Conservation (phyloP, 805 yeast species). For the Metschnikowia gelsemii region DNA sequence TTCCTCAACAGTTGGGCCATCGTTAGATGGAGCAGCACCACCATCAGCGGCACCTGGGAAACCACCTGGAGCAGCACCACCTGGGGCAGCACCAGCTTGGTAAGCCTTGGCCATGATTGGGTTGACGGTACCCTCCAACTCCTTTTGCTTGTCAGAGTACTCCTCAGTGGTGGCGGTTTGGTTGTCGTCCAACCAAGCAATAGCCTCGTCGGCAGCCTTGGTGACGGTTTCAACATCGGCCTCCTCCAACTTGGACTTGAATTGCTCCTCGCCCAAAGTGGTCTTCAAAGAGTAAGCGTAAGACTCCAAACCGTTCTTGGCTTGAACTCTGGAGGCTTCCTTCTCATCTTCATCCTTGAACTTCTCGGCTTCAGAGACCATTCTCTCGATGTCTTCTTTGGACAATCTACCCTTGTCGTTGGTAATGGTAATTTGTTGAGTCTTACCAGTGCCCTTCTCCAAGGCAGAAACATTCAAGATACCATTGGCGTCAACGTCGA, state of each 20-base stretch:
- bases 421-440: constrained; percentile 95
- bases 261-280: constrained; percentile 55
- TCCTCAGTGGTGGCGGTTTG: constrained; percentile 92
- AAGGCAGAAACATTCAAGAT: constrained; percentile 93
- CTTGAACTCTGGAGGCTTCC: constrained; percentile 88
- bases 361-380: constrained; percentile 98
- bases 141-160: constrained; percentile 90
- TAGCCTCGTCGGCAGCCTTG: constrained; percentile 81
- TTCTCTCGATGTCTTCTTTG: constrained; percentile 95
- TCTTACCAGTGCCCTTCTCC: constrained; percentile 98
- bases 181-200: constrained; percentile 89
- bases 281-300: constrained; percentile 90
- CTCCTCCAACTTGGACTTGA: constrained; percentile 62
- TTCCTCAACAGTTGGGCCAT: constrained; percentile 55
- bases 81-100: constrained; percentile 87
- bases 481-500: constrained; percentile 96
- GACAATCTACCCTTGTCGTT: constrained; percentile 98
- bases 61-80: constrained; percentile 46
- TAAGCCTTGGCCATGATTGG: constrained; percentile 97
- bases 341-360: constrained; percentile 59
- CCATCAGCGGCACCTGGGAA: constrained; percentile 64
- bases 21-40: constrained; percentile 38
- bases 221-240: constrained; percentile 66
- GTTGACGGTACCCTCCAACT: constrained; percentile 90
- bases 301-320: constrained; percentile 94